phyloP scores from a whole-genome alignment of 257 asterid genomes.

The Fraxinus excelsior region DNA sequence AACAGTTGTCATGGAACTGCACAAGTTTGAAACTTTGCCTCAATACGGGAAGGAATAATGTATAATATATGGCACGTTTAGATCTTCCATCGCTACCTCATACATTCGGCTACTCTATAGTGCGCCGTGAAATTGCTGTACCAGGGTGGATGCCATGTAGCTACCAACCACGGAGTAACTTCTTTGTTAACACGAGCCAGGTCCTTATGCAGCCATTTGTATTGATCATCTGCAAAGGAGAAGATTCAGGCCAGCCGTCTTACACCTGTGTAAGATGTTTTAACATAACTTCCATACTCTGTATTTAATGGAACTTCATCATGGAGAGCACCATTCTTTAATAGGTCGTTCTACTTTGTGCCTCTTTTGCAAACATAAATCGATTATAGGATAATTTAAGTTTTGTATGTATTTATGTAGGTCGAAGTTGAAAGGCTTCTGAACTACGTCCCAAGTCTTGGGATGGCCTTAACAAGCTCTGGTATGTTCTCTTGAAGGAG shows the following conservation, averaged over 20 bases:
- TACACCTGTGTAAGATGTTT: neutral
- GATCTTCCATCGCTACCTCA: slow-evolving; percentile 86
- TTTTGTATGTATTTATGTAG: slow-evolving; percentile 30
- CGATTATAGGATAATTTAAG: neutral
- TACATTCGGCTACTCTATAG: slow-evolving; percentile 92
- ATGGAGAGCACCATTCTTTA: too few relatives aligned
- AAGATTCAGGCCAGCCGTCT: slow-evolving; percentile 14
- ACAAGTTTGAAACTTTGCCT: too few relatives aligned
- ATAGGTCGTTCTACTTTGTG: neutral
- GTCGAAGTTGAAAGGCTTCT: slow-evolving; percentile 93
- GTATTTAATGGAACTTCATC: too few relatives aligned
- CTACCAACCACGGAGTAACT: slow-evolving; percentile 87
- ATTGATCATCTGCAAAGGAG: slow-evolving; percentile 64
- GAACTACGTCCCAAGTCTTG: slow-evolving; percentile 93
- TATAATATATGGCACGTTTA: neutral
- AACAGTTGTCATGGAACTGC: too few relatives aligned
- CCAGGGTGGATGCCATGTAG: slow-evolving; percentile 97
- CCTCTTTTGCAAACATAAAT: neutral
- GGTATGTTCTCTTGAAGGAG: slow-evolving; percentile 87
- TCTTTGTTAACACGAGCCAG: slow-evolving; percentile 61
- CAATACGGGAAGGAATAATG: too few relatives aligned
- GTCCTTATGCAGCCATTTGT: slow-evolving; percentile 80
- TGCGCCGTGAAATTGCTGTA: slow-evolving; percentile 80
- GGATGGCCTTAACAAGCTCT: slow-evolving; percentile 91
- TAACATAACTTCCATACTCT: too few relatives aligned